These are phyloP conservation scores for Colletotrichum trifolii DNA, from an alignment of 2,329 filamentous ascomycete genomes.

Conservation along the genomic window DNA sequence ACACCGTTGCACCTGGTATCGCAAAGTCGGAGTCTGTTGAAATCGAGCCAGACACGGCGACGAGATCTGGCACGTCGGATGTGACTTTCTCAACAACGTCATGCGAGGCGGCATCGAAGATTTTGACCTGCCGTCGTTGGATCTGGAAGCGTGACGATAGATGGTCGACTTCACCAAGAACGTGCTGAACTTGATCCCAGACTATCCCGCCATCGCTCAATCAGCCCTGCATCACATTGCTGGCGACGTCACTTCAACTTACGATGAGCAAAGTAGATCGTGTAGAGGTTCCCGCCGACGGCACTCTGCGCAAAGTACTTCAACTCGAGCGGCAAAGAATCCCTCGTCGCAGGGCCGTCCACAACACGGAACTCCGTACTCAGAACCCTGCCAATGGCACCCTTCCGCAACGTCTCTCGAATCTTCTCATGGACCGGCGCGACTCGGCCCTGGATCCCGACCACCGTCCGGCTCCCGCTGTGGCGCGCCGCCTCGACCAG, in stretches of 20 bases:
- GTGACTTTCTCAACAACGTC: background rate
- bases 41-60: background rate
- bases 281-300: background rate
- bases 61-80: background rate
- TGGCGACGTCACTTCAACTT: background rate
- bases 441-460: background rate
- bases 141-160: background rate
- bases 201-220: background rate
- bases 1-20: background rate
- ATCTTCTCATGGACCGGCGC: background rate
- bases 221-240: no score
- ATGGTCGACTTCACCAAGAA: background rate
- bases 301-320: background rate
- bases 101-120: background rate
- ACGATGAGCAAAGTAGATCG: background rate
- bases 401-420: background rate
- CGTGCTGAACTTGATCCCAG: background rate
- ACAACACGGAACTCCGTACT: background rate
- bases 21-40: background rate
- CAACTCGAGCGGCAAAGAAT: background rate
- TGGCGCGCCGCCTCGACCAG: background rate
- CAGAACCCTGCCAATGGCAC: background rate
- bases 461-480: background rate
- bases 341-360: background rate
- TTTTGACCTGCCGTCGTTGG: background rate